Conservation (phyloP, 129 eudicot species). For the Arctium lappa region DNA sequence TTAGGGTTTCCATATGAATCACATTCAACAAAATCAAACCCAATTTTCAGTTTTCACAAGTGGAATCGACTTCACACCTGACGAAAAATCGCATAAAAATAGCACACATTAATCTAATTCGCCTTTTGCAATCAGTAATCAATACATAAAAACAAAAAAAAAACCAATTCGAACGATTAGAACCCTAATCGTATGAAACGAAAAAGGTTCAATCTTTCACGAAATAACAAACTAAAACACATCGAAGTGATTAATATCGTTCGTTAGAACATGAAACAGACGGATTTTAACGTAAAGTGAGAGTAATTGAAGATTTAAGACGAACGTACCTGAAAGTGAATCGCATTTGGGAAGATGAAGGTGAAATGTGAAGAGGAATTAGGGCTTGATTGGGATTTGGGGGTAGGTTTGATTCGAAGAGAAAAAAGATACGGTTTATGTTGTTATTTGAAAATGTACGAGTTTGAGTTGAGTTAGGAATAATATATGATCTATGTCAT, state of each 20-base stretch:
- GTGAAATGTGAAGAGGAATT: background rate
- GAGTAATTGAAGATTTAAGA: background rate
- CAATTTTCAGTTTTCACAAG: constrained; percentile 27
- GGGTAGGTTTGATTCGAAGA: constrained; percentile 13
- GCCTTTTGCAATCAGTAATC: background rate
- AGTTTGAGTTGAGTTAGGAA: constrained; percentile 19
- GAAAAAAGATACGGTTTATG: constrained; percentile 22
- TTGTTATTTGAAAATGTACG: constrained; percentile 7
- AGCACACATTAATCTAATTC: background rate
- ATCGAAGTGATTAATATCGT: background rate
- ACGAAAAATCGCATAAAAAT: constrained; percentile 2
- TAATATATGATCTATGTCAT: constrained; percentile 3
- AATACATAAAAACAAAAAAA: background rate
- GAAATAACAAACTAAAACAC: constrained; percentile 3
- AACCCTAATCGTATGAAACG: constrained; percentile 5
- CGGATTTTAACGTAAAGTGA: background rate
- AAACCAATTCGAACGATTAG: background rate
- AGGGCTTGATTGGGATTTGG: constrained; percentile 12
- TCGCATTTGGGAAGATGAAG: constrained; percentile 8
- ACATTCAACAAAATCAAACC: constrained; percentile 36
- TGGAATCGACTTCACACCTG: constrained; percentile 34
- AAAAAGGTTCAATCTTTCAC: constrained; percentile 23
- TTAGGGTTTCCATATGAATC: constrained; percentile 49
- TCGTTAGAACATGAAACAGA: background rate
- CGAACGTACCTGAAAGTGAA: constrained; percentile 16